Percentiles rank a stretch among this genome's conserved stretches.
phyloP scores from a whole-genome alignment of 1,284 basidiomycete species.

The Boletellus sp. region DNA sequence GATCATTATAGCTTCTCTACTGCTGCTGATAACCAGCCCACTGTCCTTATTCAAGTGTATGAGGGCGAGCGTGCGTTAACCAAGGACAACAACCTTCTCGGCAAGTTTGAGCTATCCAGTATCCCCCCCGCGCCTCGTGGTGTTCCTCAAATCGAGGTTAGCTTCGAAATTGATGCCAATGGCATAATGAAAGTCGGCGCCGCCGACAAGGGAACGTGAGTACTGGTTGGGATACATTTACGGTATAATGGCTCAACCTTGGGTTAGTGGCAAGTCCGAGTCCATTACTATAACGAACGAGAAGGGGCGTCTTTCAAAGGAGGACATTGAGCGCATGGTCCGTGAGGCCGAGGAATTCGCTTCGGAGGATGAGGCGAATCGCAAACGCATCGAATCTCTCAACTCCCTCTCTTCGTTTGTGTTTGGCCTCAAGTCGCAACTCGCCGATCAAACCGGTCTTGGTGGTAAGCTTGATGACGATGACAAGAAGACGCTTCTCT shows the following conservation, averaged over 20 bases:
- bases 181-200: constrained; percentile 90
- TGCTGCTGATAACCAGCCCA: constrained; percentile 91
- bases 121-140: constrained; percentile 96
- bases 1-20: constrained; percentile 78
- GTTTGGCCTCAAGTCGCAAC: constrained; percentile 83
- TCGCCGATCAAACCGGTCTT: constrained; percentile 84
- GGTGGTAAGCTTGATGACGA: constrained; percentile 85
- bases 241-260: constrained; percentile 4
- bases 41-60: constrained; percentile 87
- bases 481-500: constrained; percentile 87
- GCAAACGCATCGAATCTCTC: constrained; percentile 85
- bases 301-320: constrained; percentile 79
- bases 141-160: constrained; percentile 92
- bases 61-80: constrained; percentile 95
- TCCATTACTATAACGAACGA: constrained; percentile 88
- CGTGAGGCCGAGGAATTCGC: constrained; percentile 89
- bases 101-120: constrained; percentile 91
- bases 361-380: constrained; percentile 80
- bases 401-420: constrained; percentile 77
- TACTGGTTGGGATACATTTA: constrained; percentile 17
- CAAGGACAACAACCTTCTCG: constrained; percentile 97
- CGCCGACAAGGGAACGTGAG: constrained; percentile 86
- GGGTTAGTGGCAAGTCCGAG: constrained; percentile 74
- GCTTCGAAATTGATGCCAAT: constrained; percentile 92
- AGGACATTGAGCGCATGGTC: constrained; percentile 92